Evolutionary conservation across 805 yeast genomes (phyloP), one percentile per base, ranked within the genome.

Genomic region (Starmerella etchellsii): DNA sequence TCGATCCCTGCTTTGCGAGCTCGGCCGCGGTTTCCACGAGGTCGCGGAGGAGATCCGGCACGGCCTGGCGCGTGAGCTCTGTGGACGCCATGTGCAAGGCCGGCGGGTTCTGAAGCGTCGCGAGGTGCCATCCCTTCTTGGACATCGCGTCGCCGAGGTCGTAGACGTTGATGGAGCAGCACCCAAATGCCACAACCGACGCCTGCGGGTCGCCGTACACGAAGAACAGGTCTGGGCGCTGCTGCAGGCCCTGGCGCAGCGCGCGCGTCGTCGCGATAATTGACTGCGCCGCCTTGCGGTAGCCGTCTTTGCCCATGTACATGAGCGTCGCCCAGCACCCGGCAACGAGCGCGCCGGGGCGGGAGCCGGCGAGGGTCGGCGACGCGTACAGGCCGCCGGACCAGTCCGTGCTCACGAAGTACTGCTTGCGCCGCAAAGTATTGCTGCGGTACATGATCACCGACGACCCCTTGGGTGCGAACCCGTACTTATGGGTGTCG

Each of bases 401-500:
- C 98, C 98, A 88, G 46, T 78, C 82, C 1, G 83, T 66, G 38
- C 76, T 69, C 24, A 87, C 70, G 59, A 78, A 91, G 60, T 91
- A 88, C 63, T 91, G 98, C 54, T 78, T 70, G 49, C 71, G 70
- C 43, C 98, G 69, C 42, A 84, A 68, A 43, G 71, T 69, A 0
- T 70, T 53, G 46, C 69, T 62, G 35, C 96, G 71, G 61, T 91
- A 91, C 94, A 91, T 79, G 52, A 91, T 80, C 20, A 88, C 71
- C 1, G 95, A 83, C 0, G 94, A 79, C 9, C 98, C 98, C 61
- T 88, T 88, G 30, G 98, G 98, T 8, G 97, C 96, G 68, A 88
- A 91, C 1, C 97, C 98, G 56, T 88, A 88, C 61, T 88, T 88
- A 67, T 88, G 98, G n/a, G 98, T 88, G 59, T 88, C 98, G 63